Conservation (phyloP, 1,284 basidiomycete genomes). For the Chondrostereum purpureum region DNA sequence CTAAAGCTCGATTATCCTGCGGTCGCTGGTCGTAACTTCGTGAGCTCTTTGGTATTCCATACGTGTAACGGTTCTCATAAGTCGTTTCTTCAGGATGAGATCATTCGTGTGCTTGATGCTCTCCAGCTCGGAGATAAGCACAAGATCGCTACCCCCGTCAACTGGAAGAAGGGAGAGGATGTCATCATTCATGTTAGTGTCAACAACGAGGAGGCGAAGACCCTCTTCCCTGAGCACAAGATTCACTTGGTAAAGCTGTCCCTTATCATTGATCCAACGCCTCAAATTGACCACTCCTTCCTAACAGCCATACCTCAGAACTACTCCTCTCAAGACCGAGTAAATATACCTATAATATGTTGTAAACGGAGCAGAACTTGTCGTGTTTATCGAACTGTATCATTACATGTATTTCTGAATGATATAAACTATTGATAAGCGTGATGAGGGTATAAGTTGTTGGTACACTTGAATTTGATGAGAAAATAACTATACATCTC, state of each 20-base stretch:
- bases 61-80: background rate
- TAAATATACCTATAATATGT: too few relatives aligned
- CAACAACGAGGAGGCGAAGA: conserved; percentile 82
- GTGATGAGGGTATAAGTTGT: background rate
- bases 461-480: background rate
- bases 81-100: conserved; percentile 19
- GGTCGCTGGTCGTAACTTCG: conserved; percentile 74
- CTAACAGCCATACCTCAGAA: conserved; percentile 67
- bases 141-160: conserved; percentile 80
- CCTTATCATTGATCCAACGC: conserved; percentile 1
- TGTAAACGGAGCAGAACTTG: background rate
- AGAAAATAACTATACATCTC: background rate
- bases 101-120: conserved; percentile 34
- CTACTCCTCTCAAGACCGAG: conserved; percentile 46
- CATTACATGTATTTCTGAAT: background rate
- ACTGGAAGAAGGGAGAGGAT: conserved; percentile 92
- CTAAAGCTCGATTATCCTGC: conserved; percentile 89
- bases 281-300: conserved; percentile 2
- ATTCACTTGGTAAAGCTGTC: conserved; percentile 52
- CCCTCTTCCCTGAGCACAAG: conserved; percentile 72
- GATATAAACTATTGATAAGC: background rate
- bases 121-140: conserved; percentile 94
- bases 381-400: background rate
- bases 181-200: conserved; percentile 95
- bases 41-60: background rate